Percentiles rank a stretch among this genome's conserved stretches.
Conservation (phyloP, 495 filamentous ascomycete genomes). For the Penicillium paxilli region DNA sequence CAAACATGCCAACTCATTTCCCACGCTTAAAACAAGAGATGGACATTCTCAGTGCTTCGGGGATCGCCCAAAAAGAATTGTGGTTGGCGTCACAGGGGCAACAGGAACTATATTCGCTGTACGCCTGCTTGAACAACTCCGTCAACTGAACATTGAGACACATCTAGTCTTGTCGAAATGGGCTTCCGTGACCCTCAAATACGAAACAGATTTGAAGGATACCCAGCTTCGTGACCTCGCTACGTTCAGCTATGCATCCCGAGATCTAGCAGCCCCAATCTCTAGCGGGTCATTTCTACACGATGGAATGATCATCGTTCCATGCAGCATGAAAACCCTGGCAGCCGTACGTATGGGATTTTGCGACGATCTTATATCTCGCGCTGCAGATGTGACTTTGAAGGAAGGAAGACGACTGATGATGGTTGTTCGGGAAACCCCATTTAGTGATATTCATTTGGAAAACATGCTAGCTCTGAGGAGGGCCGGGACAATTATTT, state of each 20-base stretch:
- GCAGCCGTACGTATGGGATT: constrained; percentile 23
- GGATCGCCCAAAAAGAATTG: constrained; percentile 24
- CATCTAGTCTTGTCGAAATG: constrained; percentile 46
- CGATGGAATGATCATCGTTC: constrained; percentile 43
- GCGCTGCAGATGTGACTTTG: constrained; percentile 46
- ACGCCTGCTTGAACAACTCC: constrained; percentile 34
- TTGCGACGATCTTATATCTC: constrained; percentile 45
- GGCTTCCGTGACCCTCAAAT: constrained; percentile 43
- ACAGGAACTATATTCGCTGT: constrained; percentile 41
- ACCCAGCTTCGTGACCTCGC: constrained; percentile 34
- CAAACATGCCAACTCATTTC: too few relatives aligned
- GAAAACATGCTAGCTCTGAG: constrained; percentile 44
- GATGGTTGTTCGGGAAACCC: constrained; percentile 43
- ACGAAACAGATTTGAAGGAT: constrained; percentile 37
- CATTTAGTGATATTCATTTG: constrained; percentile 47
- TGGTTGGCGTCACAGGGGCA: constrained; percentile 46
- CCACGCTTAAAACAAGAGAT: background rate
- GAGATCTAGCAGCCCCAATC: constrained; percentile 36
- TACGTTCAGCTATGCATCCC: constrained; percentile 36
- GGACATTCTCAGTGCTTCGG: background rate
- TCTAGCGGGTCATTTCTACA: constrained; percentile 35
- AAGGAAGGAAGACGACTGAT: constrained; percentile 44
- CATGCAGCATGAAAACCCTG: constrained; percentile 45
- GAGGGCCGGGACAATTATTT: constrained; percentile 37
- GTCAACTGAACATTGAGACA: constrained; percentile 39